A percentile compares a stretch with the other conserved stretches of the same genome.
Conservation (phyloP, 2,329 filamentous ascomycete genomes). For the Botrytis fragariae region DNA sequence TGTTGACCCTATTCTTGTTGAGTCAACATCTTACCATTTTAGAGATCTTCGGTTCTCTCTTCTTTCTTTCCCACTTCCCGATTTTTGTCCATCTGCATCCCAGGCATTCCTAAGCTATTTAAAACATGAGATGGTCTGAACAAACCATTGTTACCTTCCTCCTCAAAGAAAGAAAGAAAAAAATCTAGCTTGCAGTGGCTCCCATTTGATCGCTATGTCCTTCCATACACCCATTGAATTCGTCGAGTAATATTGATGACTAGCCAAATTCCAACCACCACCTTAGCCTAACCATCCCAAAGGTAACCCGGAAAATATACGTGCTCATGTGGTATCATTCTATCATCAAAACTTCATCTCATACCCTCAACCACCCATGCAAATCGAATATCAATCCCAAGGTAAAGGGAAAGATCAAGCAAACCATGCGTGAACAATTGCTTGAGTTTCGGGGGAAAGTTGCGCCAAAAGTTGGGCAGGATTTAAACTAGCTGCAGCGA, state of each 20-base stretch:
- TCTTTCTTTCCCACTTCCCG: not conserved
- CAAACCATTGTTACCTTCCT: not conserved
- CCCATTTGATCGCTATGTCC: slow-evolving; percentile 22
- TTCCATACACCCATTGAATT: not conserved
- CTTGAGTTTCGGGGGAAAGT: slow-evolving; percentile 77
- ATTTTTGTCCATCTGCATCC: not conserved
- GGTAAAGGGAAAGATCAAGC: slow-evolving; percentile 45
- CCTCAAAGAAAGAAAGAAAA: not conserved
- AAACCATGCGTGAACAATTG: slow-evolving; percentile 76
- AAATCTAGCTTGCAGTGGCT: not conserved
- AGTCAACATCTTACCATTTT: not conserved
- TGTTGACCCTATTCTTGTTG: not conserved
- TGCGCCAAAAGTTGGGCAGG: slow-evolving; percentile 71
- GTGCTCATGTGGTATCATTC: slow-evolving; percentile 22
- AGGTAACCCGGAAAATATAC: slow-evolving; percentile 22
- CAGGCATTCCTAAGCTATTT: not conserved
- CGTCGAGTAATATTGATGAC: slow-evolving; percentile 19
- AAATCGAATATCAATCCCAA: slow-evolving; percentile 14
- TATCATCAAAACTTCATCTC: slow-evolving; percentile 20
- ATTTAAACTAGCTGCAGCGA: slow-evolving; percentile 71
- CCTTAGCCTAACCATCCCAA: slow-evolving; percentile 16
- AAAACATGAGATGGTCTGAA: not conserved
- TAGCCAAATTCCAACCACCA: slow-evolving; percentile 16
- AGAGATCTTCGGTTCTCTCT: not conserved
- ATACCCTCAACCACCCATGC: slow-evolving; percentile 12